Evolutionary conservation across 2,329 filamentous ascomycete species (phyloP), one percentile per base, ranked within the genome.

Genomic region (Nigrospora sphaerica): DNA sequence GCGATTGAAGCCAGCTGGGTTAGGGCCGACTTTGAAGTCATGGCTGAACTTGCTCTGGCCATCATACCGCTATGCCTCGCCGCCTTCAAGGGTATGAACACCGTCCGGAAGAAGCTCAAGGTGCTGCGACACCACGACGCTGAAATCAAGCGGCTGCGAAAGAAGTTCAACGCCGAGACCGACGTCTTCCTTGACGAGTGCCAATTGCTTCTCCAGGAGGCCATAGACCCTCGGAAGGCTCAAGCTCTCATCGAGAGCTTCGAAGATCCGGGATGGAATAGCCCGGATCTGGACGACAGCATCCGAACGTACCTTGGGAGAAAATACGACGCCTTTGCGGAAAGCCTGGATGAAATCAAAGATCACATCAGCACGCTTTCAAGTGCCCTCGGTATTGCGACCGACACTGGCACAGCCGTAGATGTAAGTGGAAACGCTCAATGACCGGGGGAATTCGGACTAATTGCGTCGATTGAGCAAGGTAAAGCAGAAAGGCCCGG

Each of bases 21-120:
- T n/a, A n/a, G n/a, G n/a, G n/a, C n/a, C n/a, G n/a, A n/a, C n/a
- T n/a, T n/a, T n/a, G n/a, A n/a, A n/a, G n/a, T 2, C 32, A 53
- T 53, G 51, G 46, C 51, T 14, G 51, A 53, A 37, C 46, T 53
- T 39, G 49, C 49, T 3, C 46, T 53, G 28, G 52, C 46, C 12
- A 51, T 54, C 39, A n/a, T 50, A 16, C 50, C 52, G 6, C 36
- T 54, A 7, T 49, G 44, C 19, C 33, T 51, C 12, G 36, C 31
- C 17, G 47, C 51, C 23, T 42, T 53, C 16, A 50, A 53, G 28
- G 51, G 49, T 12, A 43, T 50, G 6, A 36, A 37, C 14, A 33
- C 46, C 12, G 45, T 44, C 11, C 42, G 46, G 23, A 51, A 49
- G 40, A 51, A 35, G 34, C 40, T 54, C 9, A 53, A 50, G 33